Conservation (phyloP, 2,329 filamentous ascomycete genomes). For the Parastagonospora nodorum region DNA sequence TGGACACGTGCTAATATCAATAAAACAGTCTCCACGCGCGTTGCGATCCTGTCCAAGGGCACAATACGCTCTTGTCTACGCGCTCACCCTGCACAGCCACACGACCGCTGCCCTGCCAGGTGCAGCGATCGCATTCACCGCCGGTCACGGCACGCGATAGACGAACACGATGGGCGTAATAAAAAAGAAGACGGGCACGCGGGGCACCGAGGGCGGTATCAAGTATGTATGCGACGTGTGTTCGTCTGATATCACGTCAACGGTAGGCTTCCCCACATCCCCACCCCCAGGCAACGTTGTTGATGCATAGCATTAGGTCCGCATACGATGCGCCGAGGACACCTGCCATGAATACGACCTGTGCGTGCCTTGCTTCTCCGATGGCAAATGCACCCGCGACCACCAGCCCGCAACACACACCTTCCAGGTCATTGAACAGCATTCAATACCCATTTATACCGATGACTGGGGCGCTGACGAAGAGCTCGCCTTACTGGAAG, state of each 20-base stretch:
- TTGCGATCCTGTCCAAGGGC: neutral
- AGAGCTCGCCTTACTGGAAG: slow-evolving; percentile 89
- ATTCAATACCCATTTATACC: slow-evolving; percentile 96
- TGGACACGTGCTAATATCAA: too few species aligned
- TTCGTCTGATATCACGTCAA: slow-evolving; percentile 94
- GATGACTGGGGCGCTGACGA: slow-evolving; percentile 97
- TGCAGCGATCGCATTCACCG: slow-evolving; percentile 8
- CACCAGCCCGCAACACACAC: slow-evolving; percentile 87
- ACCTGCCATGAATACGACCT: slow-evolving; percentile 94
- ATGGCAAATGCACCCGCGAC: slow-evolving; percentile 77
- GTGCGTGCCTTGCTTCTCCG: slow-evolving; percentile 91
- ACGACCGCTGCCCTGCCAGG: slow-evolving; percentile 3
- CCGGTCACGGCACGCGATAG: slow-evolving; percentile 11
- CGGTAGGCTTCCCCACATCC: slow-evolving; percentile 63
- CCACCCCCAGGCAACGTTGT: neutral
- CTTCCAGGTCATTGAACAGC: slow-evolving; percentile 95
- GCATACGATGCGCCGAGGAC: slow-evolving; percentile 81
- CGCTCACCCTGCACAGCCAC: slow-evolving; percentile 34
- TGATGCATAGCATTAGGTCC: slow-evolving; percentile 66
- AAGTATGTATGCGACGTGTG: slow-evolving; percentile 99
- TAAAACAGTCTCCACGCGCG: too few species aligned
- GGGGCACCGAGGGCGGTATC: slow-evolving; percentile 74
- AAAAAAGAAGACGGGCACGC: slow-evolving; percentile 88
- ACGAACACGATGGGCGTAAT: slow-evolving; percentile 79
- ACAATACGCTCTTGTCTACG: too few species aligned